phyloP scores from a whole-genome alignment of 805 yeast species.

The Lipomyces orientalis region DNA sequence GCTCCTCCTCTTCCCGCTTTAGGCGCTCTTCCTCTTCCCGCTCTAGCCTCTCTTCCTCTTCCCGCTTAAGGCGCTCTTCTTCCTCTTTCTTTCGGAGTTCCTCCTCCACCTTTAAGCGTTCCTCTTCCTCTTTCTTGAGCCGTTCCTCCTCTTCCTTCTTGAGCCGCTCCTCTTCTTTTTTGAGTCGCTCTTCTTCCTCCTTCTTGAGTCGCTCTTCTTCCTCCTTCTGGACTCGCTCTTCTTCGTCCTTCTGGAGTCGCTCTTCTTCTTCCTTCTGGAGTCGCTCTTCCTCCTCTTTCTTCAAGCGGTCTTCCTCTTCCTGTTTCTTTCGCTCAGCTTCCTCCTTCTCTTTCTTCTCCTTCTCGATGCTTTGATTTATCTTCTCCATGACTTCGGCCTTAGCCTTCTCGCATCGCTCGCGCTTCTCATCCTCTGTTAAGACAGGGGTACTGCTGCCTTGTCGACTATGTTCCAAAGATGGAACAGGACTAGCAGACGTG shows the following conservation, averaged over 20 bases:
- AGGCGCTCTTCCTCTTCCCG: slow-evolving; percentile 17
- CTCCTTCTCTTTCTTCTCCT: slow-evolving; percentile 19
- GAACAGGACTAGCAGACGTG: slow-evolving; percentile 18
- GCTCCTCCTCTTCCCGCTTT: slow-evolving; percentile 9
- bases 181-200: slow-evolving; percentile 24
- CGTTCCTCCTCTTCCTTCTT: slow-evolving; percentile 22
- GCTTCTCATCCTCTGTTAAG: slow-evolving; percentile 36
- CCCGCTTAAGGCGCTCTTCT: slow-evolving; percentile 9
- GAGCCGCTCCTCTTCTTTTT: slow-evolving; percentile 16
- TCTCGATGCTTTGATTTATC: slow-evolving; percentile 16
- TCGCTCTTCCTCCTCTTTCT: slow-evolving; percentile 24
- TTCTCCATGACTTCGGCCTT: slow-evolving; percentile 32
- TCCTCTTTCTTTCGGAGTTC: slow-evolving; percentile 33
- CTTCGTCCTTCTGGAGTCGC: slow-evolving; percentile 16
- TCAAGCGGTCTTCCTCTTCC: slow-evolving; percentile 17
- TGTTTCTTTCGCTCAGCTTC: slow-evolving; percentile 26
- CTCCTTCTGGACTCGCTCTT: slow-evolving; percentile 18
- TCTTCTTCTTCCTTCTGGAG: slow-evolving; percentile 24
- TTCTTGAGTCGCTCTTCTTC: slow-evolving; percentile 28
- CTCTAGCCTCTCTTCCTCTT: slow-evolving; percentile 12
- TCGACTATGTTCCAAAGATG: slow-evolving; percentile 23
- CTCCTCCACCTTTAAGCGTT: slow-evolving; percentile 28
- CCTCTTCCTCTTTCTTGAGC: slow-evolving; percentile 10
- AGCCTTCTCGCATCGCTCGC: slow-evolving; percentile 32
- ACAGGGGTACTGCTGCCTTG: slow-evolving; percentile 28